Evolutionary conservation across 2,329 filamentous ascomycete species (phyloP).

Genomic region (Sclerotinia minor): DNA sequence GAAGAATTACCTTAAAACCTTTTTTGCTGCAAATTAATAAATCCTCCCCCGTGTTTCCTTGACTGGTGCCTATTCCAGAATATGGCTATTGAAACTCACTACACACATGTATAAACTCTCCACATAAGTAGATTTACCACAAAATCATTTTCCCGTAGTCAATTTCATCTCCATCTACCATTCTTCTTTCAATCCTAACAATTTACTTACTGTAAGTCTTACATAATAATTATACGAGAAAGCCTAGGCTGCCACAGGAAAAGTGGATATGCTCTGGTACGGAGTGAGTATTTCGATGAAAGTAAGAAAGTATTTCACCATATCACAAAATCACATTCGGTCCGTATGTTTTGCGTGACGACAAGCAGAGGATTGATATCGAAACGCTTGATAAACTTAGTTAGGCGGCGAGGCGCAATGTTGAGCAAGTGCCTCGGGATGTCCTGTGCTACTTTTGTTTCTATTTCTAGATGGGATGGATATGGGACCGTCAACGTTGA

Average conservation of each 20-base stretch:
- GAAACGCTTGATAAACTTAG: background rate
- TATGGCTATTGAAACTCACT: background rate
- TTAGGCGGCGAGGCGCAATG: conserved; percentile 4
- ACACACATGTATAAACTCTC: background rate
- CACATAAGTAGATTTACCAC: background rate
- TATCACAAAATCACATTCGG: background rate
- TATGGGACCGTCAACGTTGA: background rate
- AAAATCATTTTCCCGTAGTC: background rate
- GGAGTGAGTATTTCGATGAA: background rate
- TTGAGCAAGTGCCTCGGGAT: background rate
- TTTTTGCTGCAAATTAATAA: background rate
- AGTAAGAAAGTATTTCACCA: background rate
- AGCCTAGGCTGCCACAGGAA: background rate
- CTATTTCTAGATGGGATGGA: conserved; percentile 9
- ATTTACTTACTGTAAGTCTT: too few relatives aligned
- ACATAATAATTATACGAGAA: background rate
- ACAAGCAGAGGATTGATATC: background rate
- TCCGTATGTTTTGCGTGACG: background rate
- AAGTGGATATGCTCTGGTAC: background rate
- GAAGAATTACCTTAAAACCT: background rate
- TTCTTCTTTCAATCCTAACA: background rate
- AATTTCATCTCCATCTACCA: too few relatives aligned
- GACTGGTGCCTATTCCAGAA: background rate
- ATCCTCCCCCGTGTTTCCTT: background rate
- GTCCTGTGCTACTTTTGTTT: background rate